Conservation (phyloP, 2,329 filamentous ascomycete species). For the Fusarium sp. region DNA sequence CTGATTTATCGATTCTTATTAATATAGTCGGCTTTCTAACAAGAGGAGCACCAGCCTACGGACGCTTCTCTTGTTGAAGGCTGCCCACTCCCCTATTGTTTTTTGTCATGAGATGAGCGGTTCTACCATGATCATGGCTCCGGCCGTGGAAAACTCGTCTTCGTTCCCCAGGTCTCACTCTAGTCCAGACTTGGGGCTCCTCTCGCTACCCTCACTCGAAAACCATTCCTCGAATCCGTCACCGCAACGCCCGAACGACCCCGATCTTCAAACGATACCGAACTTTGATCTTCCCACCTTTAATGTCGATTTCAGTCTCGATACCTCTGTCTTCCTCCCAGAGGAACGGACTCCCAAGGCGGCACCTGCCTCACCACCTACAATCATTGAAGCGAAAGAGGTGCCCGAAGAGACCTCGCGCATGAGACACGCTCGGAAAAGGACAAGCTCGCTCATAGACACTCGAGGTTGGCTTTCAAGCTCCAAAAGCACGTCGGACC, state of each 20-base stretch:
- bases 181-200: slow-evolving; percentile 49
- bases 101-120: slow-evolving; percentile 55
- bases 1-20: slow-evolving; percentile 41
- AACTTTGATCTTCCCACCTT: slow-evolving; percentile 67
- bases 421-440: slow-evolving; percentile 49
- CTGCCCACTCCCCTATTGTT: slow-evolving; percentile 26
- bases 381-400: slow-evolving; percentile 45
- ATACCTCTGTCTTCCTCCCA: slow-evolving; percentile 60
- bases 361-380: slow-evolving; percentile 25
- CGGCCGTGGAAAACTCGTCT: slow-evolving; percentile 53
- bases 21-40: slow-evolving; percentile 43
- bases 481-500: slow-evolving; percentile 57
- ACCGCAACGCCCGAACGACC: slow-evolving; percentile 38
- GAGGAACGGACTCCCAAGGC: slow-evolving; percentile 35
- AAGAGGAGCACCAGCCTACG: slow-evolving; percentile 36
- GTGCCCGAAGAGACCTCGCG: slow-evolving; percentile 34
- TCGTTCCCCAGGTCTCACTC: slow-evolving; percentile 54
- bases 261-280: slow-evolving; percentile 35
- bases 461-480: slow-evolving; percentile 66
- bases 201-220: slow-evolving; percentile 49
- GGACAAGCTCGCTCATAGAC: slow-evolving; percentile 63
- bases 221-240: slow-evolving; percentile 42
- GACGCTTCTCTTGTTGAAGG: slow-evolving; percentile 41
- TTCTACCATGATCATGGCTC: slow-evolving; percentile 56
- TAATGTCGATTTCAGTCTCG: slow-evolving; percentile 64